Evolutionary conservation across 352 stramenopile genomes (phyloP).

Genomic region (Thalassiosira exigua): DNA sequence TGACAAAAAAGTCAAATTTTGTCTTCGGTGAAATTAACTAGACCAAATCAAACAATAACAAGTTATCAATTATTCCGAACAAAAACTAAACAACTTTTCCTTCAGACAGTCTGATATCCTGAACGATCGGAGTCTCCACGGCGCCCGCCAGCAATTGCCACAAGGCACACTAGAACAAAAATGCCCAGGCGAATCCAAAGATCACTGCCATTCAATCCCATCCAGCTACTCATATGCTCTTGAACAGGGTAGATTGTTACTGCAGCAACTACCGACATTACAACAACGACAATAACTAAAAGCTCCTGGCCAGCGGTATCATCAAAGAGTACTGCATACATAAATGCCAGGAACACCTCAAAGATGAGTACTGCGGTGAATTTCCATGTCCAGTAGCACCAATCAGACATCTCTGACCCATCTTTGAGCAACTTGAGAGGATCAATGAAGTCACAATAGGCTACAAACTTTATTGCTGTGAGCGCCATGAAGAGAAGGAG

Average conservation of each 20-base stretch:
- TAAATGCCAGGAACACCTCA: constrained; percentile 32
- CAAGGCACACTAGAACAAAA: constrained; percentile 31
- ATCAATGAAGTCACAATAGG: constrained; percentile 50
- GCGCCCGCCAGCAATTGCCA: constrained; percentile 42
- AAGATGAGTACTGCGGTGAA: constrained; percentile 43
- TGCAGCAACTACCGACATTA: constrained; percentile 30
- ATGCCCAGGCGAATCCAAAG: constrained; percentile 39
- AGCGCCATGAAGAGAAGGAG: constrained; percentile 37
- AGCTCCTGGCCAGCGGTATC: constrained; percentile 49
- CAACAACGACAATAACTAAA: constrained; percentile 30
- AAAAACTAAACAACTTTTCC: neutral
- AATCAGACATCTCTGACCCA: constrained; percentile 42
- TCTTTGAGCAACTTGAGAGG: constrained; percentile 38
- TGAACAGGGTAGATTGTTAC: constrained; percentile 31
- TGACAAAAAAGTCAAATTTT: no score
- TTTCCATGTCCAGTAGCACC: constrained; percentile 37
- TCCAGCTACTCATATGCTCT: constrained; percentile 47
- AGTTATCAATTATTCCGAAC: neutral
- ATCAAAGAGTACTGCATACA: constrained; percentile 49
- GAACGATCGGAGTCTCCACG: constrained; percentile 7
- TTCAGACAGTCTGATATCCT: constrained; percentile 32
- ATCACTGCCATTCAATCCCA: constrained; percentile 31
- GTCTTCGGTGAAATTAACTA: no score
- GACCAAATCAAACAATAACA: constrained; percentile 1
- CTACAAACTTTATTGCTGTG: constrained; percentile 44